phyloP scores from a whole-genome alignment of 345 rosid genomes.

The Carallia brachiata region DNA sequence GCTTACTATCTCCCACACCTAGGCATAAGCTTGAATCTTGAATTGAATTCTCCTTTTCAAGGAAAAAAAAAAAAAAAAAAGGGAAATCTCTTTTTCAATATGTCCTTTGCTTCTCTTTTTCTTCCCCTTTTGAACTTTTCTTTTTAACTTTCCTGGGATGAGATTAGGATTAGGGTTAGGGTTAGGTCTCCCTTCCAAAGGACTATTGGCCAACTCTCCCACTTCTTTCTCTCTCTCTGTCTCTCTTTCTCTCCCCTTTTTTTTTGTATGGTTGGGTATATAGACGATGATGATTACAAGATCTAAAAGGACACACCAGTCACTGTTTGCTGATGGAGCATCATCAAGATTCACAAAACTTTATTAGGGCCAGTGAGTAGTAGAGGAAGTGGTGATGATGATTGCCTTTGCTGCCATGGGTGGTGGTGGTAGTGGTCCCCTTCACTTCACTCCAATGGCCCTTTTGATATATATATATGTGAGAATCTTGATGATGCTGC shows the following conservation, averaged over 20 bases:
- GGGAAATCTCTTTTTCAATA: neutral
- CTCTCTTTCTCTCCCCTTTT: no score
- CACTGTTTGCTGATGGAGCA: slow-evolving; percentile 79
- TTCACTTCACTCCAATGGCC: slow-evolving; percentile 15
- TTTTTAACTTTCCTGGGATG: neutral
- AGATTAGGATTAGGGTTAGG: slow-evolving; percentile 33
- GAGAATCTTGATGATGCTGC: slow-evolving; percentile 99
- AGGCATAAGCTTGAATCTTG: slow-evolving; percentile 1
- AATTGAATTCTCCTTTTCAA: neutral
- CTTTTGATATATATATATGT: slow-evolving; percentile 14
- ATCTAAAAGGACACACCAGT: slow-evolving; percentile 35
- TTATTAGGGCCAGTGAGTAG: slow-evolving; percentile 24
- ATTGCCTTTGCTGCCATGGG: slow-evolving; percentile 9
- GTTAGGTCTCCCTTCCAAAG: slow-evolving; percentile 31
- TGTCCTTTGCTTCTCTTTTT: neutral
- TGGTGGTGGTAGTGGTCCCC: neutral
- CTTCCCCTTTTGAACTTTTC: neutral
- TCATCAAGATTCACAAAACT: slow-evolving; percentile 85
- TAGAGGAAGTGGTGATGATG: slow-evolving; percentile 10
- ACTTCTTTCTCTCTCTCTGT: slow-evolving; percentile 7
- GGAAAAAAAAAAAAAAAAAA: no score
- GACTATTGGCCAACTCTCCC: neutral
- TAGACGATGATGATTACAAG: slow-evolving; percentile 10
- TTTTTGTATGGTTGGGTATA: slow-evolving; percentile 9
- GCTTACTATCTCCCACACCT: slow-evolving; percentile 16